Conservation (phyloP, 306 rosid genomes). For the Abrus precatorius region DNA sequence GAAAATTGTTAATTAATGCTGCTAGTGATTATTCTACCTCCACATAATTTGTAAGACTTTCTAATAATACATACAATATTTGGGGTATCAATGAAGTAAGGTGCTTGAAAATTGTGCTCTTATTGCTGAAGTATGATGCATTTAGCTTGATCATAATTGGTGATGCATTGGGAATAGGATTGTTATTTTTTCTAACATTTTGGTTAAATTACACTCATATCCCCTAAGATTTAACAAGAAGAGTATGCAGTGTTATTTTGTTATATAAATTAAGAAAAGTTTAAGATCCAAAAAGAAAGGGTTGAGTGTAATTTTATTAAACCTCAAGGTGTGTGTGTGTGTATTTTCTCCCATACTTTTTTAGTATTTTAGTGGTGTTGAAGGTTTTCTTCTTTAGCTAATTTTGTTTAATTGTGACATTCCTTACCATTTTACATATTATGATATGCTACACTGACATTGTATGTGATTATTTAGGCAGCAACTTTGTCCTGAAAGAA, state of each 20-base stretch:
- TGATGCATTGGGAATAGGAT: background rate
- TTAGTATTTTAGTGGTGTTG: background rate
- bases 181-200: background rate
- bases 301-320: too few species aligned
- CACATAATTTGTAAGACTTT: background rate
- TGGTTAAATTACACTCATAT: too few species aligned
- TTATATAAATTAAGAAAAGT: too few species aligned
- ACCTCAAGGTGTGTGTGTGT: too few species aligned
- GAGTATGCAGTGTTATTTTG: too few species aligned
- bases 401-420: background rate
- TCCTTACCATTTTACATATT: background rate
- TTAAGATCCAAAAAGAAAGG: too few species aligned
- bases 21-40: background rate
- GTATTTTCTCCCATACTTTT: background rate
- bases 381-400: background rate
- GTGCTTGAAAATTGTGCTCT: background rate
- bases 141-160: background rate
- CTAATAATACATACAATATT: background rate
- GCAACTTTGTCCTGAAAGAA: constrained; percentile 16
- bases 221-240: too few species aligned
- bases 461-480: background rate
- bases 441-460: background rate
- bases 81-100: background rate
- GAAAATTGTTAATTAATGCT: background rate
- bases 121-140: background rate